Conservation (phyloP, 2,329 filamentous ascomycete species). For the Fusarium sp. region DNA sequence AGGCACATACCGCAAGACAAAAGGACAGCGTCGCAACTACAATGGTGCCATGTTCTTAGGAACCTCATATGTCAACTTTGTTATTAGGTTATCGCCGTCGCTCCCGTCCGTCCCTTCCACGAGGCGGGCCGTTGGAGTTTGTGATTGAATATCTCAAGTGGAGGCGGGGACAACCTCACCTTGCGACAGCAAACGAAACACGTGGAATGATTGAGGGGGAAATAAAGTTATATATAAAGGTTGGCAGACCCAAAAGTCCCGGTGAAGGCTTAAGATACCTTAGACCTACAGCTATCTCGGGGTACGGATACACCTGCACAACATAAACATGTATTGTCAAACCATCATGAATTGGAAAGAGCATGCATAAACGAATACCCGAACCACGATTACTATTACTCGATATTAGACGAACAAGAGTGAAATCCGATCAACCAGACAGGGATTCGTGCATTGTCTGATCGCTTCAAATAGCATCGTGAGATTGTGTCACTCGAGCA, state of each 20-base stretch:
- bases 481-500: slow-evolving; percentile 10
- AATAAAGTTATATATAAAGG: neutral
- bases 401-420: neutral
- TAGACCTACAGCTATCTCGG: neutral
- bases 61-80: neutral
- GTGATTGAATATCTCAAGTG: neutral
- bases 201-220: neutral
- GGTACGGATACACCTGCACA: neutral
- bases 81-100: neutral
- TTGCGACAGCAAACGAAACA: slow-evolving; percentile 6
- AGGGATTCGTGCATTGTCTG: slow-evolving; percentile 2
- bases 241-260: neutral
- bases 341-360: neutral
- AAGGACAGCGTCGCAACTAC: neutral
- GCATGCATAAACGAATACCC: neutral
- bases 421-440: neutral
- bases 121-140: slow-evolving; percentile 6
- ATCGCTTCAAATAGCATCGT: slow-evolving; percentile 12
- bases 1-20: slow-evolving; percentile 29
- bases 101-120: neutral
- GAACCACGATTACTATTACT: neutral
- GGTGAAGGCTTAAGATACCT: neutral
- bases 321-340: neutral
- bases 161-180: slow-evolving; percentile 20
- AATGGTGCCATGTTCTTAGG: neutral